These are phyloP conservation scores for Fonsecaea multimorphosa DNA, from an alignment of 2,329 filamentous ascomycete genomes.

Conservation along the genomic window DNA sequence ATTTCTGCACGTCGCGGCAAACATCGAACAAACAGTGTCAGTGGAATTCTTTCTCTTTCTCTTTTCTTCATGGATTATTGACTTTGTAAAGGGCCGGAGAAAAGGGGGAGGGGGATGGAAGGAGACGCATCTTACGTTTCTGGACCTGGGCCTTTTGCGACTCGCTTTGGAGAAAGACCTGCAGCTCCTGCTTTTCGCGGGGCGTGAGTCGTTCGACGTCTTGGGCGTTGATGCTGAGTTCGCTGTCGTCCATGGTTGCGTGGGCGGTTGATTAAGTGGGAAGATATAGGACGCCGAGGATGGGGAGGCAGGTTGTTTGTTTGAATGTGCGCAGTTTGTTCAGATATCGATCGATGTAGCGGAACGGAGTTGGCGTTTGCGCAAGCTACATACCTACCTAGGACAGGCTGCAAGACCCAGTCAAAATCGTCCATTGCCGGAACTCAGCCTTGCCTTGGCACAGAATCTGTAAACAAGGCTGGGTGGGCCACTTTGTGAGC, in stretches of 20 bases:
- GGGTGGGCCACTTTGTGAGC: too few relatives aligned
- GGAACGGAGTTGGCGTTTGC: too few relatives aligned
- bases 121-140: constrained; percentile 53
- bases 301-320: background rate
- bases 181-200: constrained; percentile 84
- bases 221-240: constrained; percentile 35
- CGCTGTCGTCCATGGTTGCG: constrained; percentile 38
- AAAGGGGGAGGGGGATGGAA: background rate
- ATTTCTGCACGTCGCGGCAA: constrained; percentile 57
- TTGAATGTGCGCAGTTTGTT: background rate
- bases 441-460: constrained; percentile 1
- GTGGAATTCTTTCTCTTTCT: too few relatives aligned
- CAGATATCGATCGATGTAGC: background rate
- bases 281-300: background rate
- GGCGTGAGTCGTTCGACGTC: constrained; percentile 64
- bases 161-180: constrained; percentile 83
- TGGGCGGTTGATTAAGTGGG: background rate
- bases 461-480: background rate
- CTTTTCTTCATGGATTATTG: too few relatives aligned
- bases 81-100: too few relatives aligned
- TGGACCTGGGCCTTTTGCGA: constrained; percentile 73
- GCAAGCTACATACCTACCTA: too few relatives aligned
- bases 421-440: background rate
- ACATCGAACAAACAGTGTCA: background rate
- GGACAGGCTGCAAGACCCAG: too few relatives aligned